phyloP scores from a whole-genome alignment of 306 rosid genomes.

The Medicago truncatula region MtrunA17r5.0-ANR NC_053048.1:5307001-5307500 shows the following conservation, averaged over 20 bases:
- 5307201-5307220: not conserved
- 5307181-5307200: not conserved
- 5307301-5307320: conserved; percentile 96
- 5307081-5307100: too few species aligned
- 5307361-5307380: conserved; percentile 64
- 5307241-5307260: not conserved
- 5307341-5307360: conserved; percentile 90
- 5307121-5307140: not conserved
- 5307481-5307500: too few species aligned
- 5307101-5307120: not conserved
- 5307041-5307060: not conserved
- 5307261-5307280: conserved; percentile 45
- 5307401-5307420: conserved; percentile 86
- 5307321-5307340: conserved; percentile 86
- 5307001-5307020: not conserved
- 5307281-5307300: conserved; percentile 75
- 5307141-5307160: not conserved
- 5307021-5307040: not conserved
- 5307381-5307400: conserved; percentile 82
- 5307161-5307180: not conserved
- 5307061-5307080: not conserved
- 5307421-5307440: conserved; percentile 88
- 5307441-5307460: not conserved
- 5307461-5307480: not conserved
- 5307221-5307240: not conserved